Evolutionary conservation across 2,329 filamentous ascomycete species (phyloP).

Genomic region (Pyricularia grisea): DNA sequence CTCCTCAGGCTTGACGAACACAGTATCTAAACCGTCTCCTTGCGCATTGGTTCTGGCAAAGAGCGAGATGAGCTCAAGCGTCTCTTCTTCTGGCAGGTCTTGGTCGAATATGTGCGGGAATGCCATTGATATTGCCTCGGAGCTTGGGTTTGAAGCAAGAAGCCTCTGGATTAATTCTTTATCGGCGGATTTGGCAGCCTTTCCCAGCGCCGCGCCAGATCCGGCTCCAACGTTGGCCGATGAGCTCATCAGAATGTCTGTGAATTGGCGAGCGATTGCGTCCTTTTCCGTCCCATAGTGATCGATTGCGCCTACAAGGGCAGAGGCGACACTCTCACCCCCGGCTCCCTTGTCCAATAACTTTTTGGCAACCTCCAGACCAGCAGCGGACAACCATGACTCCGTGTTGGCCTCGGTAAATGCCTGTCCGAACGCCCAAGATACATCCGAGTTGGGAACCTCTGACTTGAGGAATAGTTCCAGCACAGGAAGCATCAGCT

Average conservation of each 20-base stretch:
- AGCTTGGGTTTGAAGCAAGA: conserved; percentile 37
- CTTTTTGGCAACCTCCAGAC: conserved; percentile 34
- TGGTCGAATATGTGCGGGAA: conserved; percentile 49
- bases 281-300: conserved; percentile 27
- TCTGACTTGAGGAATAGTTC: conserved; percentile 30
- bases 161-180: conserved; percentile 38
- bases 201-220: conserved; percentile 42
- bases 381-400: conserved; percentile 36
- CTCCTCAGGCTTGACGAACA: conserved; percentile 30
- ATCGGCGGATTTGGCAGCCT: conserved; percentile 43
- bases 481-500: conserved; percentile 27
- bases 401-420: conserved; percentile 31
- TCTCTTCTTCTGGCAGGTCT: conserved; percentile 36
- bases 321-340: conserved; percentile 33
- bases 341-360: conserved; percentile 39
- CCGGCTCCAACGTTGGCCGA: conserved; percentile 39
- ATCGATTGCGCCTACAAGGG: conserved; percentile 36
- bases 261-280: conserved; percentile 33
- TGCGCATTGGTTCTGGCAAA: conserved; percentile 41
- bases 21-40: conserved; percentile 38
- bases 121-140: conserved; percentile 38
- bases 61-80: conserved; percentile 38
- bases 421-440: conserved; percentile 31
- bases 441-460: conserved; percentile 32
- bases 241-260: conserved; percentile 28